Evolutionary conservation across 495 filamentous ascomycete genomes (phyloP).

Genomic region (Penicillium paxilli): DNA sequence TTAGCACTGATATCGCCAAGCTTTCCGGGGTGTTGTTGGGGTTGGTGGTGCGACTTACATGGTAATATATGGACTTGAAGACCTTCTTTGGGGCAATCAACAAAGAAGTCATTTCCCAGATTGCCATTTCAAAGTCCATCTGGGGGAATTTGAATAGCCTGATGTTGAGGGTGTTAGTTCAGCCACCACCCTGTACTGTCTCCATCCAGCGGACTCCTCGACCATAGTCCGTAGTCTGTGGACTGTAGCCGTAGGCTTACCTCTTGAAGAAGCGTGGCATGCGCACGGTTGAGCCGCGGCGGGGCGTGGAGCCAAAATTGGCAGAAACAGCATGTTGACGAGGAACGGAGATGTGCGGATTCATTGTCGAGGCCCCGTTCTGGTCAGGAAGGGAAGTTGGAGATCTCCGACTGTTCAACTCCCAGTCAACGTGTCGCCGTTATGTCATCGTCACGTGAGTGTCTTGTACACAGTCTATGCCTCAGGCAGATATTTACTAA

Average conservation of each 20-base stretch:
- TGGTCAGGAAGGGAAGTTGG: conserved; percentile 18
- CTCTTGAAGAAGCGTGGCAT: conserved; percentile 61
- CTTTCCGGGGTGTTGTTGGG: too few relatives aligned
- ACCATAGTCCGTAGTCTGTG: not conserved
- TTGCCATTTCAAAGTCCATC: conserved; percentile 74
- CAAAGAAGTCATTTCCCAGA: conserved; percentile 77
- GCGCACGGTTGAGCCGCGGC: conserved; percentile 51
- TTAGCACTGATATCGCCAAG: conserved; percentile 20
- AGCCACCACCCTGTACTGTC: not conserved
- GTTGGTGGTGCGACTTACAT: conserved; percentile 62
- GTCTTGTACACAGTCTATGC: not conserved
- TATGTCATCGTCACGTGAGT: conserved; percentile 22
- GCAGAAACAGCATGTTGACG: conserved; percentile 56
- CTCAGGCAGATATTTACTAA: not conserved
- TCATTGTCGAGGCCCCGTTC: conserved; percentile 45
- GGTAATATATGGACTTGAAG: conserved; percentile 75
- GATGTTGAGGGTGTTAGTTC: not conserved
- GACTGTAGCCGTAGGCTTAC: conserved; percentile 13
- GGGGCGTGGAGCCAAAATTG: conserved; percentile 54
- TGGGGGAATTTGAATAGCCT: conserved; percentile 68
- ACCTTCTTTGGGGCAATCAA: conserved; percentile 77
- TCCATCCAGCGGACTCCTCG: not conserved
- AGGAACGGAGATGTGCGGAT: conserved; percentile 63
- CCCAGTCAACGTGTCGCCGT: conserved; percentile 23
- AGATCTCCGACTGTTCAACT: too few relatives aligned